phyloP scores from a whole-genome alignment of 305 asterid species.

The Salvia sclarea region DNA sequence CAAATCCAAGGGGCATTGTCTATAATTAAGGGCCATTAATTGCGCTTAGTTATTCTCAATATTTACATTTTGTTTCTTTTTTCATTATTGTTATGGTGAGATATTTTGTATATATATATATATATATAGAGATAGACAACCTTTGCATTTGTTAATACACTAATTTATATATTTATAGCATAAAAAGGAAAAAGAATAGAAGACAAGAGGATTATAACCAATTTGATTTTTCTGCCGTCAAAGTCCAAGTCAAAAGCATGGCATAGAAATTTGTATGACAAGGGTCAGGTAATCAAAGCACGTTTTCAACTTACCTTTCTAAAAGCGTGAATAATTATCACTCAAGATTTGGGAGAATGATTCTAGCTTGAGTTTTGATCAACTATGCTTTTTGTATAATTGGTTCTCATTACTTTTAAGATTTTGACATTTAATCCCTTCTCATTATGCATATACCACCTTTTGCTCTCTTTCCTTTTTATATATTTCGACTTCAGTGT shows the following conservation, averaged over 20 bases:
- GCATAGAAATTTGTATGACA: conserved; percentile 22
- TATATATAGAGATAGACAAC: background rate
- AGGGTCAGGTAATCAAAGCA: conserved; percentile 28
- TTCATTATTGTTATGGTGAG: background rate
- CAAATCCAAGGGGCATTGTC: conserved; percentile 26
- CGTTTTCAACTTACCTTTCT: conserved; percentile 15
- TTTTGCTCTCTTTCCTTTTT: background rate
- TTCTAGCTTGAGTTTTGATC: conserved; percentile 10
- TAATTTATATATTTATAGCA: background rate
- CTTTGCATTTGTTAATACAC: background rate
- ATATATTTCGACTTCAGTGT: background rate
- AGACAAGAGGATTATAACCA: background rate
- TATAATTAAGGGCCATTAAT: conserved; percentile 23
- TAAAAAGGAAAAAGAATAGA: background rate
- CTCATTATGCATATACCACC: no score
- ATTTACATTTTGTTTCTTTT: background rate
- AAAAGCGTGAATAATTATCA: conserved; percentile 24
- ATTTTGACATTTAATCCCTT: background rate
- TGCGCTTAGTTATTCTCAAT: background rate
- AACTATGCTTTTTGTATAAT: background rate
- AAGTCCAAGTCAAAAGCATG: conserved; percentile 22
- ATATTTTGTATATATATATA: background rate
- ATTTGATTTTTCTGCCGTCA: background rate
- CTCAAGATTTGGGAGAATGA: conserved; percentile 23
- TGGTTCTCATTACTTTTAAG: background rate